Evolutionary conservation across 331 rosid genomes (phyloP), one percentile per base, ranked within the genome.

Genomic region (Pyracantha coccinea): DNA sequence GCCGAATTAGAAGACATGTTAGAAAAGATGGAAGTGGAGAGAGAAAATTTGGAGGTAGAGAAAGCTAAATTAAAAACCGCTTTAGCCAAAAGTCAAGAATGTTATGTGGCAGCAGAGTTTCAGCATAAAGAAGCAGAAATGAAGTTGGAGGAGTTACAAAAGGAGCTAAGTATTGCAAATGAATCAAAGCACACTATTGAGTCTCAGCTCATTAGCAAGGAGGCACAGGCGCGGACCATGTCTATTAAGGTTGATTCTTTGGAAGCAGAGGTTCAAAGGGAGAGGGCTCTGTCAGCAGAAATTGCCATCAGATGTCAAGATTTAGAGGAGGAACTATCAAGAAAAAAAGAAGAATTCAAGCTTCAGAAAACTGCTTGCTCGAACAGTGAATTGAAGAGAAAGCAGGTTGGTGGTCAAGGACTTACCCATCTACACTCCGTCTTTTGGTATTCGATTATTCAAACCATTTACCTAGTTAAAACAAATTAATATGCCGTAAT

Each of bases 241-340:
- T 85, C 85, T 24, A 79, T 77, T 44, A 88, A 86, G 72, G 82
- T 87, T 75, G 80, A 74, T 5, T 77, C 60, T 25, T 77, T 93
- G 64, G 97, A 83, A 82, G 79, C 81, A 58, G 90, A 86, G 77
- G 77, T 90, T 47, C 83, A 76, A 25, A 90, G 74, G 61, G 97
- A 89, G 87, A 89, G 78, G 83, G 77, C 79, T 7, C 44, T 80
- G 63, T 85, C 96, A 5, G 64, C 72, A 44, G 88, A 86, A 79
- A 66, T 86, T 74, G 81, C 86, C 24, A 72, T 61, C 52, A 83
- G 79, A 85, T 90, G 83, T 80, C 86, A 69, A 66, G 73, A 77
- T 68, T 71, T 93, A 73, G 91, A 93, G 73, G 85, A 87, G 68
- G 88, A 90, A 85, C 76, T 90, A 25, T 78, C 82, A 74, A 84